phyloP scores from a whole-genome alignment of 169 alveolate species.

The Perkinsus olseni region DNA sequence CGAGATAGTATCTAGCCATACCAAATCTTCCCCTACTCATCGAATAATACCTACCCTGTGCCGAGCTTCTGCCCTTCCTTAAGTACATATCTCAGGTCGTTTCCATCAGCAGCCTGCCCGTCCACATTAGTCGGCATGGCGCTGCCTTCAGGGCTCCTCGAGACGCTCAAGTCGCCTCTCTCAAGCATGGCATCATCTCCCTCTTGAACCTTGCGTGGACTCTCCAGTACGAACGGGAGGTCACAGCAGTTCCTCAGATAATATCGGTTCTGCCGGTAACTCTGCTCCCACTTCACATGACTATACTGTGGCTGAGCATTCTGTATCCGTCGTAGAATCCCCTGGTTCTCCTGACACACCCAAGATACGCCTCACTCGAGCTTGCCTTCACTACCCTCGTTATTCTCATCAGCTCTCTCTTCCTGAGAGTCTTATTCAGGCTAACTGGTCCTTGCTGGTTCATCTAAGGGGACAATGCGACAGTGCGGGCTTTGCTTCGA shows the following conservation, averaged over 20 bases:
- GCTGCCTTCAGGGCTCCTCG: neutral
- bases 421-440: neutral
- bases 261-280: neutral
- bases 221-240: constrained; percentile 4
- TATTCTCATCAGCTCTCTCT: neutral
- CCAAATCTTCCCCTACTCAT: neutral
- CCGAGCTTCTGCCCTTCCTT: neutral
- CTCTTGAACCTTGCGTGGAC: neutral
- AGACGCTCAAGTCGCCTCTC: neutral
- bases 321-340: constrained; percentile 3
- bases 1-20: constrained; percentile 9
- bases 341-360: constrained; percentile 1
- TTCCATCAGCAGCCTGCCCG: neutral
- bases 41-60: neutral
- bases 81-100: neutral
- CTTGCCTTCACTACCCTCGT: neutral
- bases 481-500: neutral
- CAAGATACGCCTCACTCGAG: neutral
- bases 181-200: neutral
- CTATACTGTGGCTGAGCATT: constrained; percentile 3
- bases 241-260: constrained; percentile 14
- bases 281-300: constrained; percentile 12
- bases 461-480: neutral
- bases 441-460: neutral
- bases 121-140: neutral